Evolutionary conservation across 768 basidiomycete species (phyloP).

Genomic region (Nevesoporus exiguus): DNA sequence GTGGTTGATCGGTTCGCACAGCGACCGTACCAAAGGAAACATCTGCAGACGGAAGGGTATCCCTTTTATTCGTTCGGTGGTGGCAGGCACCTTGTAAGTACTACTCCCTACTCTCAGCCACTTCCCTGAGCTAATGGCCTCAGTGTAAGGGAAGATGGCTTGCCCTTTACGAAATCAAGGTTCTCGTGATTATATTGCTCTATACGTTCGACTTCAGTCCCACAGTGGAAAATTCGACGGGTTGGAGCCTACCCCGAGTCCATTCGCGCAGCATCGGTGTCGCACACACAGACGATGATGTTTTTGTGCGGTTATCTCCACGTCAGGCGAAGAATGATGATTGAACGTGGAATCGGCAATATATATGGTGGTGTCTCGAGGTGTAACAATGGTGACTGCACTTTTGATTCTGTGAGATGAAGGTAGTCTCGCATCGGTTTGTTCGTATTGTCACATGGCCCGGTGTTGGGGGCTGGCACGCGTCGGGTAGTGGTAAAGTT

Average conservation of each 20-base stretch:
- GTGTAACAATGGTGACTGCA: no score
- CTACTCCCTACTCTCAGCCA: background rate
- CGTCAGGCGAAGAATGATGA: background rate
- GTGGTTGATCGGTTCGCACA: slow-evolving; percentile 20
- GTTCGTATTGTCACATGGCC: no score
- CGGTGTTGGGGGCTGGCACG: no score
- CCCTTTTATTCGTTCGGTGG: slow-evolving; percentile 15
- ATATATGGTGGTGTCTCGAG: no score
- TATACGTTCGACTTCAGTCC: slow-evolving; percentile 5
- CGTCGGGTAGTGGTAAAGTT: no score
- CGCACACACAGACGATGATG: background rate
- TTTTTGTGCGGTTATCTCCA: background rate
- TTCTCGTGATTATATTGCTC: background rate
- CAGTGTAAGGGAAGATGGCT: slow-evolving; percentile 28
- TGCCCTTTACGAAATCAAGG: slow-evolving; percentile 22
- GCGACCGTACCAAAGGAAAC: slow-evolving; percentile 10
- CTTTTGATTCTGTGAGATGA: no score
- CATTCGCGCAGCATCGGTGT: background rate
- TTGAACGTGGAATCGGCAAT: no score
- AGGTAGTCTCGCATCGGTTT: no score
- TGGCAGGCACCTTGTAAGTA: slow-evolving; percentile 19
- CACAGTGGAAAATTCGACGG: background rate
- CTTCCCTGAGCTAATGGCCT: background rate
- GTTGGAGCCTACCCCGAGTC: slow-evolving; percentile 7
- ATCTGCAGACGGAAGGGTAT: slow-evolving; percentile 10